A percentile compares a stretch with the other conserved stretches of the same genome.
phyloP scores from a whole-genome alignment of 352 stramenopile species.

The Phytophthora foliorum region DNA sequence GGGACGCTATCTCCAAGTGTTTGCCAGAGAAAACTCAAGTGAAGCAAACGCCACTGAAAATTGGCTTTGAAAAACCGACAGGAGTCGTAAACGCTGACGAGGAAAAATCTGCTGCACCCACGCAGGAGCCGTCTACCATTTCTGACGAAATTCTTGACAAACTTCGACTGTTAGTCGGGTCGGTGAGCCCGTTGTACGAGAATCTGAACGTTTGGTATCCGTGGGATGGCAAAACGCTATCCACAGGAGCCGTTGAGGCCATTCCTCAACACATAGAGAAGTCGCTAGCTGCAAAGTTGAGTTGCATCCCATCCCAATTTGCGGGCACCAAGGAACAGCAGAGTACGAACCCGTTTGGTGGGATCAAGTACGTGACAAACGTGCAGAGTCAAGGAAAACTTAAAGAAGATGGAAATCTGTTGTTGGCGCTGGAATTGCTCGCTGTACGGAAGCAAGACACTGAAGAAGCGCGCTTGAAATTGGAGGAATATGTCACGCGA shows the following conservation, averaged over 20 bases:
- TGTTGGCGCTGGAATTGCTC: slow-evolving; percentile 67
- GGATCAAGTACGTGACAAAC: slow-evolving; percentile 58
- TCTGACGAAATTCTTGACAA: slow-evolving; percentile 28
- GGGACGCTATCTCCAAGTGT: slow-evolving; percentile 14
- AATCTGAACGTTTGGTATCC: slow-evolving; percentile 48
- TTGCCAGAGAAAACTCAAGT: slow-evolving; percentile 35
- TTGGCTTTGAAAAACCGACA: slow-evolving; percentile 32
- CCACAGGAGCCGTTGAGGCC: slow-evolving; percentile 35
- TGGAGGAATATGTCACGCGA: slow-evolving; percentile 54
- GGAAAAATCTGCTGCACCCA: not conserved
- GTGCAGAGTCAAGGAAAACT: slow-evolving; percentile 39
- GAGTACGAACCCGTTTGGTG: slow-evolving; percentile 55
- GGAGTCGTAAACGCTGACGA: slow-evolving; percentile 1
- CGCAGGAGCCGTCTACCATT: slow-evolving; percentile 8
- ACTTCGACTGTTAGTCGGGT: slow-evolving; percentile 29
- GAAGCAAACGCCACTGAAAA: slow-evolving; percentile 7
- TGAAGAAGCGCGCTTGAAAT: slow-evolving; percentile 29
- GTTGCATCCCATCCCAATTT: slow-evolving; percentile 30
- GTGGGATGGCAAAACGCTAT: slow-evolving; percentile 59
- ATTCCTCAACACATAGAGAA: slow-evolving; percentile 53
- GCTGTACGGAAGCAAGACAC: slow-evolving; percentile 51
- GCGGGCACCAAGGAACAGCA: not conserved
- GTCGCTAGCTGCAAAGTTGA: slow-evolving; percentile 54
- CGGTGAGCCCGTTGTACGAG: slow-evolving; percentile 41
- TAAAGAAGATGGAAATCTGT: slow-evolving; percentile 55